Evolutionary conservation across 345 rosid species (phyloP).

Genomic region (Eucalyptus cloeziana): DNA sequence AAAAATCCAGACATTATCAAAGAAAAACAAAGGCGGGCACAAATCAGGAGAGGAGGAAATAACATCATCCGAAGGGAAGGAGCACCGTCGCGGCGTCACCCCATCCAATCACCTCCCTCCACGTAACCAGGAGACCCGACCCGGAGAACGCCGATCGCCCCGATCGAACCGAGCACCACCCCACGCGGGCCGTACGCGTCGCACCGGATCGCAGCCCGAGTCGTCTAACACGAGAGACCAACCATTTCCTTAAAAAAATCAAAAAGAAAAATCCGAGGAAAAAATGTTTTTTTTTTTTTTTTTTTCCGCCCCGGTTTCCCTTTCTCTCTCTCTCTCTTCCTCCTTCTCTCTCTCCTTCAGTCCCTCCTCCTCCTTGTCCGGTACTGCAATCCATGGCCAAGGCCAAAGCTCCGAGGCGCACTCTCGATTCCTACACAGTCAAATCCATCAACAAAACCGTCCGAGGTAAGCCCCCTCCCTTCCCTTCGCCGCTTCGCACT

Average conservation of each 20-base stretch:
- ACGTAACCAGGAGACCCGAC: neutral
- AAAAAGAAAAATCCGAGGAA: neutral
- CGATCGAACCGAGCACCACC: neutral
- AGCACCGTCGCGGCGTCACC: neutral
- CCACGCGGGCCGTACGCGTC: neutral
- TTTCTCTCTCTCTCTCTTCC: neutral
- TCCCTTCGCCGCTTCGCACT: neutral
- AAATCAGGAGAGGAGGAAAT: neutral
- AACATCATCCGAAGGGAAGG: neutral
- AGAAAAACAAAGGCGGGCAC: neutral
- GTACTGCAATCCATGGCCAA: constrained; percentile 49
- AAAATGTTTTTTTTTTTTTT: neutral
- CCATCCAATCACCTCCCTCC: neutral
- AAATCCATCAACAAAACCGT: constrained; percentile 66
- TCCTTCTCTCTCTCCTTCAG: neutral
- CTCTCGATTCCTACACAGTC: constrained; percentile 62
- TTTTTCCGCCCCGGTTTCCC: neutral
- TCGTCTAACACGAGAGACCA: neutral
- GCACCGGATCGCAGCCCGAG: neutral
- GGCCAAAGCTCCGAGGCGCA: constrained; percentile 59
- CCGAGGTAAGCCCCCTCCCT: constrained; percentile 31
- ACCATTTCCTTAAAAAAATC: neutral
- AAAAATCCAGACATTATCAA: neutral
- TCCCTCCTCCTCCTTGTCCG: neutral
- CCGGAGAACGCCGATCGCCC: neutral